A percentile compares a stretch with the other conserved stretches of the same genome.
phyloP scores from a whole-genome alignment of 2,329 filamentous ascomycete species.

The Hypomyces rosellus region DNA sequence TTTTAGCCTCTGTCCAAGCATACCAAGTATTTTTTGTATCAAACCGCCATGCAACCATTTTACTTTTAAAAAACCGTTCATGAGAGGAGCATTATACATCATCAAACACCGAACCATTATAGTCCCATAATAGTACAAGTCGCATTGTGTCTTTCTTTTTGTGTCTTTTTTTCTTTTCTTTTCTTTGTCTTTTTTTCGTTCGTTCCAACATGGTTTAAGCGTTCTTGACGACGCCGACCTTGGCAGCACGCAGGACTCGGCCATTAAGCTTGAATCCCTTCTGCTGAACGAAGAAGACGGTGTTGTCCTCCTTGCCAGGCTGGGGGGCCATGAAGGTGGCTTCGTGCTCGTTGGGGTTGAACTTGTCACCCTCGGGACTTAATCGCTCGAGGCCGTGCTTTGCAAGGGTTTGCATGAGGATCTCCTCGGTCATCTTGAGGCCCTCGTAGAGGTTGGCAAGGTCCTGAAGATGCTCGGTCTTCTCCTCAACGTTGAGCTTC shows the following conservation, averaged over 20 bases:
- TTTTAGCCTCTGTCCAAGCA: conserved; percentile 11
- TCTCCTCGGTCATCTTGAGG: conserved; percentile 88
- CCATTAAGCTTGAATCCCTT: conserved; percentile 96
- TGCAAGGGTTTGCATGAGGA: conserved; percentile 80
- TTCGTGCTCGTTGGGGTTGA: conserved; percentile 95
- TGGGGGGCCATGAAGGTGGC: conserved; percentile 90
- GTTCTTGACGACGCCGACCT: conserved; percentile 96
- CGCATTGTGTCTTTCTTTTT: conserved; percentile 8
- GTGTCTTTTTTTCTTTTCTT: conserved; percentile 4
- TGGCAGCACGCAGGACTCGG: conserved; percentile 79
- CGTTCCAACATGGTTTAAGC: conserved; percentile 26
- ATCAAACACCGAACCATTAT: conserved; percentile 29
- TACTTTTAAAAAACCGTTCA: conserved; percentile 24
- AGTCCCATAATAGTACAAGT: conserved; percentile 29
- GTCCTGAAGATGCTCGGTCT: conserved; percentile 57
- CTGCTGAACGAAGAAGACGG: conserved; percentile 86
- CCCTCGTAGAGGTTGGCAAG: conserved; percentile 78
- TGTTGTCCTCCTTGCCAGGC: conserved; percentile 81
- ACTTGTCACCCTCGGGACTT: conserved; percentile 76
- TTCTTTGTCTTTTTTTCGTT: not conserved
- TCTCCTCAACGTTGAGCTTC: conserved; percentile 53
- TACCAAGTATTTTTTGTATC: conserved; percentile 7
- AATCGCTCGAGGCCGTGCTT: conserved; percentile 93
- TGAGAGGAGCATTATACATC: conserved; percentile 43
- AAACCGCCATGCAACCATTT: conserved; percentile 21